phyloP scores from a whole-genome alignment of 192 early-diverging fungal species.

The Funneliformis geosporum region DNA sequence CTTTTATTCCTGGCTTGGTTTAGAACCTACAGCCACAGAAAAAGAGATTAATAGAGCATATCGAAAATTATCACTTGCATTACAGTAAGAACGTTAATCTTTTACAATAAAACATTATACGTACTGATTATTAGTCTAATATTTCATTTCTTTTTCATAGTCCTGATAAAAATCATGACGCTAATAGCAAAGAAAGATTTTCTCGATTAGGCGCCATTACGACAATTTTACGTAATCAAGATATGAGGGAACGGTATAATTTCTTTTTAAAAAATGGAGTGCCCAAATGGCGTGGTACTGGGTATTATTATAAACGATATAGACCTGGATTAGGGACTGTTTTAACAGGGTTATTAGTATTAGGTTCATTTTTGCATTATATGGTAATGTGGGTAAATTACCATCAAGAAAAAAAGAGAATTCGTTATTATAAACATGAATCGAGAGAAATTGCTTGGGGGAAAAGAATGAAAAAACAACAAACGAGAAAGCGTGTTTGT shows the following conservation, averaged over 20 bases:
- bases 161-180: constrained; percentile 72
- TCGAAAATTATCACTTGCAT: constrained; percentile 64
- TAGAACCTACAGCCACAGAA: constrained; percentile 52
- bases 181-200: constrained; percentile 60
- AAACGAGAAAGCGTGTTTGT: constrained; percentile 37
- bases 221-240: constrained; percentile 62
- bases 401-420: constrained; percentile 60
- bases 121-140: background rate
- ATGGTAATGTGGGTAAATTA: constrained; percentile 60
- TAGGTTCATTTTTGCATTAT: constrained; percentile 66
- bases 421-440: constrained; percentile 37
- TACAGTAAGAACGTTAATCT: constrained; percentile 53
- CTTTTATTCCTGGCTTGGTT: constrained; percentile 70
- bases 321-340: constrained; percentile 69
- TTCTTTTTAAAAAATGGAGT: constrained; percentile 82
- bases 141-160: constrained; percentile 33
- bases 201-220: constrained; percentile 65
- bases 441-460: constrained; percentile 45
- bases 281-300: constrained; percentile 77
- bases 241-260: constrained; percentile 71
- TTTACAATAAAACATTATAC: background rate
- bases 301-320: constrained; percentile 71
- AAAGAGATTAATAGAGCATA: constrained; percentile 66
- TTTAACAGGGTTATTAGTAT: constrained; percentile 51
- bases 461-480: constrained; percentile 47